phyloP scores from a whole-genome alignment of 257 asterid genomes.

The Nicotiana benthamiana region DNA sequence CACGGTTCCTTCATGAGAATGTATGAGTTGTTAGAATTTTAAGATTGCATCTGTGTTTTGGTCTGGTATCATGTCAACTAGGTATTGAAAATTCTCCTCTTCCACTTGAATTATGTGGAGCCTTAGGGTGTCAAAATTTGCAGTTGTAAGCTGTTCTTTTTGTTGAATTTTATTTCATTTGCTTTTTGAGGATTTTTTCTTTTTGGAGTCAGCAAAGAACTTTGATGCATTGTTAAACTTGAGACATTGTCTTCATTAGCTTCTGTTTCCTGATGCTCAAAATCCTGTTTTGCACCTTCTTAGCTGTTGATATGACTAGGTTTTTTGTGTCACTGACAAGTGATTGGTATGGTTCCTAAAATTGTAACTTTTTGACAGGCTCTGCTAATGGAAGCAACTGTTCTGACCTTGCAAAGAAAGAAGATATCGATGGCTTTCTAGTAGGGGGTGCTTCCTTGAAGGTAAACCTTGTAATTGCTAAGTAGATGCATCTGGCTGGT shows the following conservation, averaged over 20 bases:
- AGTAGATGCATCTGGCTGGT: neutral
- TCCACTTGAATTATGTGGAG: neutral
- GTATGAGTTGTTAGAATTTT: neutral
- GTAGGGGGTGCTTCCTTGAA: conserved; percentile 98
- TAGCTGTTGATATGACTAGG: neutral
- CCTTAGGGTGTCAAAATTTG: neutral
- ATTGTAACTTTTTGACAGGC: conserved; percentile 30
- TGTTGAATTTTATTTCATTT: neutral
- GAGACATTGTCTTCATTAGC: neutral
- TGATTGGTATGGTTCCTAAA: neutral
- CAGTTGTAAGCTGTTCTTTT: neutral
- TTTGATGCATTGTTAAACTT: neutral
- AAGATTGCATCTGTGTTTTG: neutral
- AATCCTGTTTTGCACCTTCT: neutral
- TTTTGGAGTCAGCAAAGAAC: neutral
- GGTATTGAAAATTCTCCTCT: neutral
- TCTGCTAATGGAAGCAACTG: conserved; percentile 90
- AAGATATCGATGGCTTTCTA: conserved; percentile 75
- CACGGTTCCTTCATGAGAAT: neutral
- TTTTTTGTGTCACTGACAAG: neutral
- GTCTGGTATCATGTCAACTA: neutral
- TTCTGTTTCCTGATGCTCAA: neutral
- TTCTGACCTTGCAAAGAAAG: conserved; percentile 85
- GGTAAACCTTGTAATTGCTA: conserved; percentile 31
- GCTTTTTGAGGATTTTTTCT: neutral